phyloP scores from a whole-genome alignment of 2,329 filamentous ascomycete species.

The Phialocephala sp. region DNA sequence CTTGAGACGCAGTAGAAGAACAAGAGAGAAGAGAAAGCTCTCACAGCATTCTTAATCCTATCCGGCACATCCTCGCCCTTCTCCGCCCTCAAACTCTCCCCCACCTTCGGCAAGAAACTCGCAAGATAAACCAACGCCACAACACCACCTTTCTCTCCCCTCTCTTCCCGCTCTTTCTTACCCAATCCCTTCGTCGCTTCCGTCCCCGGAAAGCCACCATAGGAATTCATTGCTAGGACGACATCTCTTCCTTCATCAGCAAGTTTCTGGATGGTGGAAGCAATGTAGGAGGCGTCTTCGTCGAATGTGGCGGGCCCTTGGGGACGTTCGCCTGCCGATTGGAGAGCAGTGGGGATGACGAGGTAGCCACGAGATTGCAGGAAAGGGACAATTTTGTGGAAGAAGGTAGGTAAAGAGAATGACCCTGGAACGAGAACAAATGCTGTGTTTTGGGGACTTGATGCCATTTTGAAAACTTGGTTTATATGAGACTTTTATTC shows the following conservation, averaged over 20 bases:
- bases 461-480: slow-evolving; percentile 1
- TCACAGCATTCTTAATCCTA: slow-evolving; percentile 16
- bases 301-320: slow-evolving; percentile 37
- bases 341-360: slow-evolving; percentile 16
- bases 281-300: slow-evolving; percentile 46
- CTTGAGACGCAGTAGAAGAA: too few species aligned
- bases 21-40: too few species aligned
- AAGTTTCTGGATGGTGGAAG: slow-evolving; percentile 37
- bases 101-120: slow-evolving; percentile 14
- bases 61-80: slow-evolving; percentile 21
- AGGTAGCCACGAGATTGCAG: slow-evolving; percentile 16
- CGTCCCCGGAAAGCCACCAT: slow-evolving; percentile 45
- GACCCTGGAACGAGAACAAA: slow-evolving; percentile 31
- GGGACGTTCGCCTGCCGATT: slow-evolving; percentile 14
- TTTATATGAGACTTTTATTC: not conserved
- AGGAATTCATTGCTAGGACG: slow-evolving; percentile 47
- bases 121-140: slow-evolving; percentile 28
- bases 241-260: slow-evolving; percentile 45
- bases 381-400: slow-evolving; percentile 18
- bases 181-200: slow-evolving; percentile 45
- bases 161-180: slow-evolving; percentile 44
- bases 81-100: slow-evolving; percentile 7
- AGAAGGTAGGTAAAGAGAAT: slow-evolving; percentile 22
- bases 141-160: slow-evolving; percentile 49
- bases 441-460: slow-evolving; percentile 9